These are phyloP conservation scores for Coemansia sp. DNA, from an alignment of 192 early-diverging fungal genomes.

Conservation along the genomic window DNA sequence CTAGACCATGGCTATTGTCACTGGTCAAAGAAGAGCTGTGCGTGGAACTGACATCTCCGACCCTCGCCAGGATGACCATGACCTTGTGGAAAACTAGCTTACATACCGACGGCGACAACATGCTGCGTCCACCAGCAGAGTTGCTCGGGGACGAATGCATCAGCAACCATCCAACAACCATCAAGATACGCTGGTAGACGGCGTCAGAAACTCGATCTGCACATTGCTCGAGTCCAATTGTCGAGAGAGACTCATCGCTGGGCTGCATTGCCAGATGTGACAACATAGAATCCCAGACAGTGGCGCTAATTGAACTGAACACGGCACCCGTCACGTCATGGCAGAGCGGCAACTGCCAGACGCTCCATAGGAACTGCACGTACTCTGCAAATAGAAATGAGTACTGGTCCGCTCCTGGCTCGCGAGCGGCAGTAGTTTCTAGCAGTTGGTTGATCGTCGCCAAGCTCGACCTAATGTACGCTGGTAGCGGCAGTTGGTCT, in stretches of 20 bases:
- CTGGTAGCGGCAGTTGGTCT: neutral
- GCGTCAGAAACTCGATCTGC: neutral
- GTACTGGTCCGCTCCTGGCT: neutral
- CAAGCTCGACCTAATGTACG: constrained; percentile 4
- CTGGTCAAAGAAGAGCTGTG: neutral
- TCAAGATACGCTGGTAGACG: constrained; percentile 5
- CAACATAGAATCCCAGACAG: constrained; percentile 34
- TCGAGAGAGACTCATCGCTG: neutral
- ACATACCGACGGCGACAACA: constrained; percentile 21
- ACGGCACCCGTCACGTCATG: neutral
- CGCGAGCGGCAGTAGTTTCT: neutral
- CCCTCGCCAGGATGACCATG: neutral
- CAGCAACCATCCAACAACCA: constrained; percentile 33
- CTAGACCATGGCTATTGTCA: neutral
- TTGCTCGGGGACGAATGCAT: constrained; percentile 14
- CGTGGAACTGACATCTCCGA: neutral
- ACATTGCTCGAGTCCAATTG: neutral
- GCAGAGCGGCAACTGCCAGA: constrained; percentile 28
- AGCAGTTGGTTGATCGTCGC: constrained; percentile 13
- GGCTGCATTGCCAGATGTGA: neutral
- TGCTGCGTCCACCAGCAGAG: neutral
- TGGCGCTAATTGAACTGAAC: constrained; percentile 14
- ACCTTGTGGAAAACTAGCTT: constrained; percentile 33
- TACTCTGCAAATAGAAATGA: constrained; percentile 25
- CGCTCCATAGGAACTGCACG: constrained; percentile 28